phyloP scores from a whole-genome alignment of 139 green algal species.

The Volvox reticuliferus region DNA sequence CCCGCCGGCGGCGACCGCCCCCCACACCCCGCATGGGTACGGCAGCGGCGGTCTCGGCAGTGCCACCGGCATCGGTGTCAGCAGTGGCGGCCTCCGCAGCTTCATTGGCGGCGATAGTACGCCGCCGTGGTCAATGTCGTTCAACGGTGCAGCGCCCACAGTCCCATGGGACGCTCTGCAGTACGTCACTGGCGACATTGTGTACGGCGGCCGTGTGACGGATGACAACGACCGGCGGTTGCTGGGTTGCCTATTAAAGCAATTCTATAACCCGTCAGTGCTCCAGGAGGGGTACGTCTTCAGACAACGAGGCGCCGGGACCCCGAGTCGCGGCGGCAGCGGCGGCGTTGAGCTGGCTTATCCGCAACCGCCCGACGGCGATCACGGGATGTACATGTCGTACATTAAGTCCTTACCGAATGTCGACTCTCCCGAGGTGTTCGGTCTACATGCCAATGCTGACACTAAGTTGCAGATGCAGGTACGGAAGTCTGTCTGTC shows the following conservation, averaged over 20 bases:
- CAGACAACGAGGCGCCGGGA: background rate
- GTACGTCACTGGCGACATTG: constrained; percentile 86
- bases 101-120: background rate
- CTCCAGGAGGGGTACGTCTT: constrained; percentile 30
- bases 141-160: background rate
- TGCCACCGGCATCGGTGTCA: background rate
- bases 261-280: constrained; percentile 61
- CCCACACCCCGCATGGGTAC: background rate
- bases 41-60: background rate
- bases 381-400: constrained; percentile 60
- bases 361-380: constrained; percentile 51
- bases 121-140: background rate
- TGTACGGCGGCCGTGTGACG: constrained; percentile 90
- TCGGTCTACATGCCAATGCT: constrained; percentile 89
- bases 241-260: constrained; percentile 73
- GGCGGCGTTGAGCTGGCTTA: constrained; percentile 43
- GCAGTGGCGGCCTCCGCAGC: background rate
- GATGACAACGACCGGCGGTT: constrained; percentile 86
- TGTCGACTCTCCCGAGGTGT: constrained; percentile 79
- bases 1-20: too few relatives aligned
- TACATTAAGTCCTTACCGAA: constrained; percentile 68
- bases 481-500: too few relatives aligned
- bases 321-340: background rate
- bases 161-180: constrained; percentile 79
- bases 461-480: constrained; percentile 76